Evolutionary conservation across 345 rosid species (phyloP), one percentile per base, ranked within the genome.

Genomic region (Camelina hispida): DNA sequence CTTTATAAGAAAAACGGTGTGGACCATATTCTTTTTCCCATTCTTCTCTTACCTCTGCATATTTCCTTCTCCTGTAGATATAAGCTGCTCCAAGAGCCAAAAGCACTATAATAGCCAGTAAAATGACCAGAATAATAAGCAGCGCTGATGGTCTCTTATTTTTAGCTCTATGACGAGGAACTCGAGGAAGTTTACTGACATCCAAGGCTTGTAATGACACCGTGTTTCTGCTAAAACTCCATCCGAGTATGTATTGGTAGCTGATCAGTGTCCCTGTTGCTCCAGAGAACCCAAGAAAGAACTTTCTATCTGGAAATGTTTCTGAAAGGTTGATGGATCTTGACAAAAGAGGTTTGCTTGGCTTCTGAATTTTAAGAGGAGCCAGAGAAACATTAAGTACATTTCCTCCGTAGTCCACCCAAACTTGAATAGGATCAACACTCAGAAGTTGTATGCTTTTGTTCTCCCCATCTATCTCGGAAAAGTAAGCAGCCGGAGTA

Each of bases 201-300:
- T 75, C 63, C 8, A 91, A 75, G 18, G 59, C 23, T 44, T 83
- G 70, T 46, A 85, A 73, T 77, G 74, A 75, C 16, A 81, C 87
- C 9, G 0, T 37, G 42, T 69, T 84, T 62, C 35, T 70, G 53
- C 69, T 84, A 69, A 83, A 90, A 73, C 90, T 88, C 90, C 96
- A 90, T 6, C 93, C 89, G 4, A 86, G 80, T 40, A 88, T 69
- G 65, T 84, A 87, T 4, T 88, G 92, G 62, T 78, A 62, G 32
- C 84, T 79, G 42, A 55, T 15, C 35, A 77, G 9, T 1, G 80
- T 35, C 11, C 90, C 85, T 2, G 90, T 86, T 1, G 93, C 52
- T 43, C 91, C 84, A 18, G 91, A 86, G 85, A 91, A 84, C 13
- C 95, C 97, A 13, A 87, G 66, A 71, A 78, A 84, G 71, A 86